phyloP scores from a whole-genome alignment of 495 filamentous ascomycete species.

The Evernia prunastri region DNA sequence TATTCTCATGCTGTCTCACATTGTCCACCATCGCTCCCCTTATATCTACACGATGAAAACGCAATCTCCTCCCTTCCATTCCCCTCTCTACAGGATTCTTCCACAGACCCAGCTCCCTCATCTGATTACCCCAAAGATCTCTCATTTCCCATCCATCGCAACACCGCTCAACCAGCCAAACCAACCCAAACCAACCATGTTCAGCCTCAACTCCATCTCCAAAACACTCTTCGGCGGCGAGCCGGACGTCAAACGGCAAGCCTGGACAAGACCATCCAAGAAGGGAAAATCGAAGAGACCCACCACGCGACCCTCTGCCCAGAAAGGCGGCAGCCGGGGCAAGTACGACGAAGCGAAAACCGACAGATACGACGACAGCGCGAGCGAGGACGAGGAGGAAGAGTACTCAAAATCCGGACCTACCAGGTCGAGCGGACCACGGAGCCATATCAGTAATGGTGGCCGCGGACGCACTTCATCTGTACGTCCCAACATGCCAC shows the following conservation, averaged over 20 bases:
- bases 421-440: too few species aligned
- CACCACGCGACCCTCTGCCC: too few species aligned
- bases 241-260: background rate
- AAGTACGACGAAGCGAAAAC: too few species aligned
- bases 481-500: too few species aligned
- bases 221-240: background rate
- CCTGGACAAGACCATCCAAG: background rate
- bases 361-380: too few species aligned
- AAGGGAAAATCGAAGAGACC: too few species aligned
- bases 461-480: too few species aligned
- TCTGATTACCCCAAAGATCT: background rate
- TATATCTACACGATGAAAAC: background rate
- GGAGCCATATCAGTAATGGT: too few species aligned
- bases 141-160: background rate
- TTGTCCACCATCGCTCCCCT: background rate
- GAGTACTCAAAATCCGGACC: too few species aligned
- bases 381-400: too few species aligned
- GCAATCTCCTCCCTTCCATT: background rate
- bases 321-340: too few species aligned
- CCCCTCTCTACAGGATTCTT: background rate
- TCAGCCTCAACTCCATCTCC: too few species aligned
- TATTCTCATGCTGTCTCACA: background rate
- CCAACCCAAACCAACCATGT: background rate
- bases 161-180: background rate
- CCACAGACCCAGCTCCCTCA: background rate